Evolutionary conservation across 1,284 basidiomycete species (phyloP).

Genomic region (Leucoagaricus sp.): DNA sequence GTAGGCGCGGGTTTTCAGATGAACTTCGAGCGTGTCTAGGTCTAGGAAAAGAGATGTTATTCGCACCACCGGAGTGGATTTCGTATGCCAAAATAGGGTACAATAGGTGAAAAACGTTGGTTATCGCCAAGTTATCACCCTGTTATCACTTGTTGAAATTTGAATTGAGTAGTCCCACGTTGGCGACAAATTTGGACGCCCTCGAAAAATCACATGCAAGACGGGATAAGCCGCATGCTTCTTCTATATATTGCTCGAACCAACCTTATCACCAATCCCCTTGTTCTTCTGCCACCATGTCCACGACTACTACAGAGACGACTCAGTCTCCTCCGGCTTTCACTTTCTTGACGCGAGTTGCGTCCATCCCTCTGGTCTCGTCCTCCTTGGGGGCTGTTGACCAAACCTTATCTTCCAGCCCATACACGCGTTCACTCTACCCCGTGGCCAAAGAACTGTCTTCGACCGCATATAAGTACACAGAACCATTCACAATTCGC

Average conservation of each 20-base stretch:
- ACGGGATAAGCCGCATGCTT: background rate
- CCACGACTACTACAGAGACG: constrained; percentile 23
- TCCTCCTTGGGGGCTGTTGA: constrained; percentile 62
- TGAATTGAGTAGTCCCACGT: too few relatives aligned
- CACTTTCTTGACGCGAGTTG: constrained; percentile 62
- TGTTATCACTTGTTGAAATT: too few relatives aligned
- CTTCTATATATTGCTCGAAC: background rate
- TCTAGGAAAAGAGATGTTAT: too few relatives aligned
- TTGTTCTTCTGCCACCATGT: constrained; percentile 16
- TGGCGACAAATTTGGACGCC: background rate
- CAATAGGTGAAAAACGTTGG: too few relatives aligned
- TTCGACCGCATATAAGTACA: constrained; percentile 57
- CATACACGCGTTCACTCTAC: constrained; percentile 65
- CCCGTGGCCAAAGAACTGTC: constrained; percentile 60
- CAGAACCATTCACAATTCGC: constrained; percentile 63
- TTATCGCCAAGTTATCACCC: background rate
- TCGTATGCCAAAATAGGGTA: too few relatives aligned
- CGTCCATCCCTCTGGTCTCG: constrained; percentile 68
- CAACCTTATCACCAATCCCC: background rate
- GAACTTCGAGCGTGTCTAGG: too few relatives aligned
- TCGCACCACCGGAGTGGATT: too few relatives aligned
- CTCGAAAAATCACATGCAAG: constrained; percentile 13
- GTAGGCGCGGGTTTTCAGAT: background rate
- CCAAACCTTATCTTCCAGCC: constrained; percentile 55
- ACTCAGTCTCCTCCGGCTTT: constrained; percentile 45